phyloP scores from a whole-genome alignment of 1,139 yeast species.

The Taiozyma onychis region DNA sequence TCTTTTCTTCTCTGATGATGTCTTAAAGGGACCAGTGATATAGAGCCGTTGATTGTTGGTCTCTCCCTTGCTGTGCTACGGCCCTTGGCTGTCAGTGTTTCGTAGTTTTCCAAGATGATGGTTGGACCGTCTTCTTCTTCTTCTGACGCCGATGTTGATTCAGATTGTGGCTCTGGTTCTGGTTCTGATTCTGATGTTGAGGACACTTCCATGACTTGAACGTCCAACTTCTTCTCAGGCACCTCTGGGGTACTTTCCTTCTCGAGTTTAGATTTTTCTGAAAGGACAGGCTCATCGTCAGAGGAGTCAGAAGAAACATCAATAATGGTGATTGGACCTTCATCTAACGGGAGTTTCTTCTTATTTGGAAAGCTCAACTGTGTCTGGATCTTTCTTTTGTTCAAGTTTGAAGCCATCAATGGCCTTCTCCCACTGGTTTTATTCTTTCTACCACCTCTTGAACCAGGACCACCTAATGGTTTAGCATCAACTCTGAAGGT shows the following conservation, averaged over 20 bases:
- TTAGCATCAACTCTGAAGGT: constrained; percentile 20
- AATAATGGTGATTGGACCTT: not conserved
- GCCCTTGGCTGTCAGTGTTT: constrained; percentile 16
- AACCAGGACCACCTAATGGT: constrained; percentile 25
- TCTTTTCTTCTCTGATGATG: constrained; percentile 14
- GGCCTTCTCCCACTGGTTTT: not conserved
- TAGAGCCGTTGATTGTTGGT: constrained; percentile 1
- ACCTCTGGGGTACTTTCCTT: not conserved
- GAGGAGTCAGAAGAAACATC: not conserved
- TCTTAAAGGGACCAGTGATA: constrained; percentile 6
- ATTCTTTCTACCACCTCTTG: constrained; percentile 21
- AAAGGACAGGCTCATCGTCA: not conserved
- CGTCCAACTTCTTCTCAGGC: not conserved
- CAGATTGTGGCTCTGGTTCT: not conserved
- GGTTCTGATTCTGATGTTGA: not conserved
- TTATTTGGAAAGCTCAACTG: constrained; percentile 4
- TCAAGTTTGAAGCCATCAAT: not conserved
- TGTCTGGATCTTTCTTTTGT: constrained; percentile 6
- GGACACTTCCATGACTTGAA: not conserved
- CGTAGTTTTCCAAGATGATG: constrained; percentile 15
- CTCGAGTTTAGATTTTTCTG: not conserved
- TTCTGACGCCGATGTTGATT: too few relatives aligned
- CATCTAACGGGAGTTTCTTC: not conserved
- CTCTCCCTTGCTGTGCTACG: constrained; percentile 15
- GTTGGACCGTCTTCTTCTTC: not conserved